A percentile compares a stretch with the other conserved stretches of the same genome.
These are phyloP conservation scores for Thuja plicata DNA, from an alignment of 83 land plant species.

Conservation along the genomic window DNA sequence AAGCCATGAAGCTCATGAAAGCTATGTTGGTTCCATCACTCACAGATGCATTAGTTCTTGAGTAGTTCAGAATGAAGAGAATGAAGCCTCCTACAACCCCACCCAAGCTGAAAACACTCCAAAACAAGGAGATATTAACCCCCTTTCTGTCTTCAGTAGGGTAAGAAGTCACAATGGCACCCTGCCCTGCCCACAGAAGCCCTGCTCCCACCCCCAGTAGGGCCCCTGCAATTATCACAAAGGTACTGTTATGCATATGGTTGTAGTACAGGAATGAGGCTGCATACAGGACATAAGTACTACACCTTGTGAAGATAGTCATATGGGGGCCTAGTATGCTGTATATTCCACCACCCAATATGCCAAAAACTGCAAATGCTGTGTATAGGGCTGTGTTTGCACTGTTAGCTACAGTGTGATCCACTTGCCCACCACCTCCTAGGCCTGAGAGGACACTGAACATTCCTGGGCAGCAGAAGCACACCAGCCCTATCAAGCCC, in stretches of 20 bases:
- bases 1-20: conserved; percentile 44
- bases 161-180: conserved; percentile 53
- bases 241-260: conserved; percentile 17
- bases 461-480: conserved; percentile 61
- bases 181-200: conserved; percentile 50
- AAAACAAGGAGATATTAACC: conserved; percentile 37
- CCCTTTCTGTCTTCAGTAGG: conserved; percentile 36
- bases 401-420: conserved; percentile 30
- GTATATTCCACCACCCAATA: conserved; percentile 32
- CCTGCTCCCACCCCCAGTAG: conserved; percentile 43
- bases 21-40: conserved; percentile 35
- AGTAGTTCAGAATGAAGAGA: conserved; percentile 32
- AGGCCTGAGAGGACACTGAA: conserved; percentile 44
- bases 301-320: conserved; percentile 31
- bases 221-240: conserved; percentile 36
- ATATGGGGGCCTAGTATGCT: conserved; percentile 34
- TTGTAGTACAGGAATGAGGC: conserved; percentile 47
- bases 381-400: conserved; percentile 35
- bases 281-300: conserved; percentile 27
- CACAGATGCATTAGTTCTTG: conserved; percentile 12
- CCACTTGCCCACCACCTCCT: conserved; percentile 45
- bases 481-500: conserved; percentile 29
- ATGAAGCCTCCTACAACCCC: conserved; percentile 41
- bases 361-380: conserved; percentile 33
- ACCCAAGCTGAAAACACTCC: conserved; percentile 47